A percentile compares a stretch with the other conserved stretches of the same genome.
Conservation (phyloP, 176 grass and related monocot genomes). For the Oryza brachyantha region DNA sequence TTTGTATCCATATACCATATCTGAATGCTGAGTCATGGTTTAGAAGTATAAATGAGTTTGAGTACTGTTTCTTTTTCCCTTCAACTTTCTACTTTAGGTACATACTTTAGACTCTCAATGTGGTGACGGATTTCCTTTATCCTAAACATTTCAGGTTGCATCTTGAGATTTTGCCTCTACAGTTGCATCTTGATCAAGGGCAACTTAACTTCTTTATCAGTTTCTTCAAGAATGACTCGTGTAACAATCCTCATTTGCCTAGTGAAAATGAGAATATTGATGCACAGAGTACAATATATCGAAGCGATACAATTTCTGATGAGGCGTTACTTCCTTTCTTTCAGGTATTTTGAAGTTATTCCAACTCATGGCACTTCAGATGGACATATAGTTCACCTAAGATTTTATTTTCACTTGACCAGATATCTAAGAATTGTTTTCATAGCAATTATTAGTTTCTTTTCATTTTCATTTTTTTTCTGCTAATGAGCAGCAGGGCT, state of each 20-base stretch:
- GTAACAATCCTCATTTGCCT: constrained; percentile 39
- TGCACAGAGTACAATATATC: constrained; percentile 39
- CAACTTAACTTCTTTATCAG: constrained; percentile 81
- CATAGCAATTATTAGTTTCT: background rate
- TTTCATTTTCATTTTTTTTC: background rate
- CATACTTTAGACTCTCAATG: constrained; percentile 18
- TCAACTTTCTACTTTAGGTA: background rate
- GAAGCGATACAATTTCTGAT: constrained; percentile 54
- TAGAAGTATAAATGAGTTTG: background rate
- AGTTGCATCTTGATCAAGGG: constrained; percentile 94
- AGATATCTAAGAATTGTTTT: background rate
- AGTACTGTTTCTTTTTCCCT: background rate
- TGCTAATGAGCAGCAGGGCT: background rate
- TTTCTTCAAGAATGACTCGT: constrained; percentile 71
- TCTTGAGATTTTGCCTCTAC: constrained; percentile 84
- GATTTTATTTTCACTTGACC: background rate
- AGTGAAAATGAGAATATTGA: constrained; percentile 40
- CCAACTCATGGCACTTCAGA: background rate
- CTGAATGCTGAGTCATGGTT: background rate
- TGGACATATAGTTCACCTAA: background rate
- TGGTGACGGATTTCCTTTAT: constrained; percentile 34
- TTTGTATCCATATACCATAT: background rate
- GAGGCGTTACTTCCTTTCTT: constrained; percentile 98
- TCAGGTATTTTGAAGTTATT: constrained; percentile 65
- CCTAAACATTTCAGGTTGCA: constrained; percentile 53